Percentiles rank a stretch among this genome's conserved stretches.
phyloP scores from a whole-genome alignment of 2,329 filamentous ascomycete genomes.

The Blumeria graminis region DNA sequence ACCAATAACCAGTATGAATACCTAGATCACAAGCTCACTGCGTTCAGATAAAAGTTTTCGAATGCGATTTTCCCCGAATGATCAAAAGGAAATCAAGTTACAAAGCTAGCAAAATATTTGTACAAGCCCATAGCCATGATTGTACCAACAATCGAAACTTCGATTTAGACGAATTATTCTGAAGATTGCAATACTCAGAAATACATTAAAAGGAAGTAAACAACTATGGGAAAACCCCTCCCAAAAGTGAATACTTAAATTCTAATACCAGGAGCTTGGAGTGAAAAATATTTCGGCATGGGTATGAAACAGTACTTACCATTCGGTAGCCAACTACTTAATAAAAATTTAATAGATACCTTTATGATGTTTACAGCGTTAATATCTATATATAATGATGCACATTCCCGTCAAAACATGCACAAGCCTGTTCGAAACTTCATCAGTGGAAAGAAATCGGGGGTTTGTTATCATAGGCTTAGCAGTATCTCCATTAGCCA shows the following conservation, averaged over 20 bases:
- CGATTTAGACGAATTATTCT: background rate
- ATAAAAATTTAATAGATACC: too few relatives aligned
- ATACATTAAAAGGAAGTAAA: background rate
- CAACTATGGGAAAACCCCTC: background rate
- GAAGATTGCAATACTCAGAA: background rate
- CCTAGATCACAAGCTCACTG: constrained; percentile 3
- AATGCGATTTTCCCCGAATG: constrained; percentile 16
- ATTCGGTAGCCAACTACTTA: too few relatives aligned
- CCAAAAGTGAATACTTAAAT: too few relatives aligned
- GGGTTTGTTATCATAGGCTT: too few relatives aligned
- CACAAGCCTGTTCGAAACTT: too few relatives aligned
- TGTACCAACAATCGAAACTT: background rate
- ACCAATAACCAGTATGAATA: background rate
- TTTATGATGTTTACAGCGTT: too few relatives aligned
- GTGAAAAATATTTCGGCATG: background rate
- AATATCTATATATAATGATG: too few relatives aligned
- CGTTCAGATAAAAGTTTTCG: constrained; percentile 17
- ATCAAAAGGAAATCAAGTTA: background rate
- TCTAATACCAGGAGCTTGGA: background rate
- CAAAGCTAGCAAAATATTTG: background rate
- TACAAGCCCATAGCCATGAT: background rate
- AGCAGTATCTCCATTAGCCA: too few relatives aligned
- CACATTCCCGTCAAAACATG: too few relatives aligned
- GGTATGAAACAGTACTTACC: background rate
- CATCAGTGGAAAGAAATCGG: too few relatives aligned